Conservation (phyloP, 1,139 yeast species). For the Candida pseudoviswanathii region DNA sequence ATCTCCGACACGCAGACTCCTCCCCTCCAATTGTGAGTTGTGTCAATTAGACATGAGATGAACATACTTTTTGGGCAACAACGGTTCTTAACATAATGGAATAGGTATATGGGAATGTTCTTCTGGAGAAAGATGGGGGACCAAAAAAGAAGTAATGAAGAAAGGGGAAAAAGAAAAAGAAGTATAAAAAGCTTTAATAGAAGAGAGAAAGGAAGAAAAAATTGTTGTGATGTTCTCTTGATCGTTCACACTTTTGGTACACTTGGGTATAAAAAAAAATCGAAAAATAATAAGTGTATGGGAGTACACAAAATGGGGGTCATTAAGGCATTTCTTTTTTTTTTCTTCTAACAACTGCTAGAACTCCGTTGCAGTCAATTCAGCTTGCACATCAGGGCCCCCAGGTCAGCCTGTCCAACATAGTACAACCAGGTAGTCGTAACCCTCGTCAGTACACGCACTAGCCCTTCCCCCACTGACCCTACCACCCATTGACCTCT, state of each 20-base stretch:
- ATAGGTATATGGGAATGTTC: conserved; percentile 4
- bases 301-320: background rate
- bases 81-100: conserved; percentile 29
- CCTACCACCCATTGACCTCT: too few relatives aligned
- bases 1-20: background rate
- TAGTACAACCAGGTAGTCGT: too few relatives aligned
- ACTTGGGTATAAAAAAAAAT: background rate
- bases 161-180: conserved; percentile 4
- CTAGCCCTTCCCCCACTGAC: background rate
- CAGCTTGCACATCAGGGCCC: too few relatives aligned
- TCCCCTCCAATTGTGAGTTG: background rate
- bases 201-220: conserved; percentile 3
- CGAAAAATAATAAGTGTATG: background rate
- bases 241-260: conserved; percentile 2
- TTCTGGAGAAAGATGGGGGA: background rate
- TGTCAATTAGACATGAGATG: background rate
- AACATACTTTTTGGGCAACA: conserved; percentile 31
- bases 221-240: conserved; percentile 7
- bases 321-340: background rate
- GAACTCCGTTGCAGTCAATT: background rate
- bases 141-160: conserved; percentile 1
- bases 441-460: too few relatives aligned
- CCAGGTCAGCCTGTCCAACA: too few relatives aligned
- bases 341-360: background rate
- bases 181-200: background rate